phyloP scores from a whole-genome alignment of 306 rosid genomes.

The Quercus parvula region DNA sequence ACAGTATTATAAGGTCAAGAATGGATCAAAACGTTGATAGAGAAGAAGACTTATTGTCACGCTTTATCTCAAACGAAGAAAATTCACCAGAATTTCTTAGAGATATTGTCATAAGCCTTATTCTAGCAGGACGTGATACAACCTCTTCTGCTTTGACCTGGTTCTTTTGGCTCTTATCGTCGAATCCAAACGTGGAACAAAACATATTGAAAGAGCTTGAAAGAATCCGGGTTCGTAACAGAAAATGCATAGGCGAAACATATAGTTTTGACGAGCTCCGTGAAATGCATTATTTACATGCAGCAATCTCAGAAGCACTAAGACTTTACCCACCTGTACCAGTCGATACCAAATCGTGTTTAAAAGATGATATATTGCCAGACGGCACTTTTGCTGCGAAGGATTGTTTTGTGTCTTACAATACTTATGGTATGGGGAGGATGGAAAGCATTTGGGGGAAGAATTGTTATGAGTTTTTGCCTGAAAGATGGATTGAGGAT shows the following conservation, averaged over 20 bases:
- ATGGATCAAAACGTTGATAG: constrained; percentile 8
- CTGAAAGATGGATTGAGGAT: too few species aligned
- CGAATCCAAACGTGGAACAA: constrained; percentile 23
- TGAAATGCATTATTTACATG: constrained; percentile 47
- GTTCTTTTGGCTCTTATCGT: constrained; percentile 69
- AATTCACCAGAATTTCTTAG: too few species aligned
- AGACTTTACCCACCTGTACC: constrained; percentile 76
- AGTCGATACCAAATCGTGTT: constrained; percentile 37
- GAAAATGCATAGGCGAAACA: constrained; percentile 13
- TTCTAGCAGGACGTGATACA: constrained; percentile 38
- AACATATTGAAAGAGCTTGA: constrained; percentile 24
- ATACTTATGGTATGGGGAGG: constrained; percentile 76
- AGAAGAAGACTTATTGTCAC: constrained; percentile 48
- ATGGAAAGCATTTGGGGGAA: constrained; percentile 75
- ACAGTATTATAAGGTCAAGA: constrained; percentile 44
- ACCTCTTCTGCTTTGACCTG: constrained; percentile 66
- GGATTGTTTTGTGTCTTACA: constrained; percentile 54
- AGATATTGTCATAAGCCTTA: too few species aligned
- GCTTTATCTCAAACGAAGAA: constrained; percentile 35
- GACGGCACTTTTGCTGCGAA: constrained; percentile 52
- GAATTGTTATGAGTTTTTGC: constrained; percentile 14
- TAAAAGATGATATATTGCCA: constrained; percentile 50
- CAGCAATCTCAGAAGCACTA: constrained; percentile 32
- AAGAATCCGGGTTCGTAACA: constrained; percentile 15
- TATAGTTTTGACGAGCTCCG: constrained; percentile 50